Evolutionary conservation across 2,329 filamentous ascomycete species (phyloP).

Genomic region (Fusarium lyarnte): DNA sequence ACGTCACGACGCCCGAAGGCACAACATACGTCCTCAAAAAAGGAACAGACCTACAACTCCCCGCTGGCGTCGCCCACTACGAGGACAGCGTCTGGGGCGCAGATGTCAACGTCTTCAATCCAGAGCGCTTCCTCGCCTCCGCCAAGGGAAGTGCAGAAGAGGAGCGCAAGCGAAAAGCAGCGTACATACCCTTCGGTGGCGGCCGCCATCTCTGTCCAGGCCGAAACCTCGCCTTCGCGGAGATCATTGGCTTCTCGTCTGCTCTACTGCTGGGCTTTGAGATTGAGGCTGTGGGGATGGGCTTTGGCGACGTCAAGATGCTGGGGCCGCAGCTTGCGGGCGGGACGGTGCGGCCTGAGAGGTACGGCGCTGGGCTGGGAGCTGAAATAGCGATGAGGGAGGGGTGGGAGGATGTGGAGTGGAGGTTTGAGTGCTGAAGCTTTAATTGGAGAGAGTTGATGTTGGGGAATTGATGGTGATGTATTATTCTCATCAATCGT

Average conservation of each 20-base stretch:
- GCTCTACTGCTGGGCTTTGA: constrained; percentile 47
- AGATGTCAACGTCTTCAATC: constrained; percentile 33
- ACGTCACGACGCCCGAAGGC: constrained; percentile 43
- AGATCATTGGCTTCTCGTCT: constrained; percentile 46
- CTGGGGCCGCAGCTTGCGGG: constrained; percentile 24
- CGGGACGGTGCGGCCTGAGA: constrained; percentile 30
- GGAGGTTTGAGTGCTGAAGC: constrained; percentile 34
- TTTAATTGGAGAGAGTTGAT: neutral
- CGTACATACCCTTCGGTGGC: constrained; percentile 47
- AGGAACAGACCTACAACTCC: constrained; percentile 43
- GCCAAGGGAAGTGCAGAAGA: neutral
- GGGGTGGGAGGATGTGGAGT: constrained; percentile 31
- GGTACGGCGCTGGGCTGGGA: constrained; percentile 29
- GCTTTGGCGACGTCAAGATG: constrained; percentile 32
- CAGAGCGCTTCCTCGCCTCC: constrained; percentile 37
- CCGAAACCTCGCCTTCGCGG: constrained; percentile 47
- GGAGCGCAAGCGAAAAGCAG: constrained; percentile 33
- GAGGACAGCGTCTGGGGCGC: constrained; percentile 38
- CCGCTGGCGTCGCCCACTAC: constrained; percentile 39
- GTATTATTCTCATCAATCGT: constrained; percentile 1
- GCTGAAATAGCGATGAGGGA: constrained; percentile 16
- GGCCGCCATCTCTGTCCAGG: constrained; percentile 49
- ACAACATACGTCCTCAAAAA: constrained; percentile 45
- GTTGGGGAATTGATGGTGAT: neutral
- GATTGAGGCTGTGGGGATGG: constrained; percentile 31